Base-by-base conservation (phyloP, 2,329 filamentous ascomycete genomes). In the Fusarium scirpi region DNA sequence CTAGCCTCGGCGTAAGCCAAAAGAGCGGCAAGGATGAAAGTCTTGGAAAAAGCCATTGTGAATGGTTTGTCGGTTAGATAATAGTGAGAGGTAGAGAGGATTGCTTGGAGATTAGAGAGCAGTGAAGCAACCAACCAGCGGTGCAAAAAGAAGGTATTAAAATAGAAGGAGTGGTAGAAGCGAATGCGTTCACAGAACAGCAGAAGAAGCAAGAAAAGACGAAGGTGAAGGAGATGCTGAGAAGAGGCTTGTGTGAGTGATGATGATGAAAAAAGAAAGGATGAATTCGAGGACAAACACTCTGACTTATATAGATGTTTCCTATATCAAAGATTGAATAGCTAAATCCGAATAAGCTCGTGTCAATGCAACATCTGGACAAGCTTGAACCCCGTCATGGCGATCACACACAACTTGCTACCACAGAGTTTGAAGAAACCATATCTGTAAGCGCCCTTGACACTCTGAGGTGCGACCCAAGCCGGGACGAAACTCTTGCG, bases 1-100 rank as follows among this genome's bases (percentile, higher is more conserved):
- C 90, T 84, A 65, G 86, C 86, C 67, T 86, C 80, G 67, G 80
- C 81, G 49, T 82, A 73, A 43, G 84, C 83, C 74, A 83, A 48
- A 29, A 76, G 58, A 45, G 65, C 53, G 6, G 67, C 60, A 41
- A 76, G n/a, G 22, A 64, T 46, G 22, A 69, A 29, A 54, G 58
- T 52, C 68, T 74, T 76, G 29, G 61, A 65, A 22, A 66, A 65
- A 16, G 56, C 62, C 64, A 58, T 57, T 25, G 22, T 63, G 44
- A 45, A 54, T 47, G 18, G 13, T 18, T 53, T 27, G n/a, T 24
- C 3, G 46, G 46, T 64, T 45, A 47, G 24, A 40, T 49, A 40
- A 32, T 48, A 66, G 49, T 41, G 53, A 44, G 25, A 22, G 40
- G 43, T 52, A 22, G 29, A 25, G 43, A 54, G 20, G 41, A 59